Conservation (phyloP, 2,329 filamentous ascomycete genomes). For the Monilinia polystroma region DNA sequence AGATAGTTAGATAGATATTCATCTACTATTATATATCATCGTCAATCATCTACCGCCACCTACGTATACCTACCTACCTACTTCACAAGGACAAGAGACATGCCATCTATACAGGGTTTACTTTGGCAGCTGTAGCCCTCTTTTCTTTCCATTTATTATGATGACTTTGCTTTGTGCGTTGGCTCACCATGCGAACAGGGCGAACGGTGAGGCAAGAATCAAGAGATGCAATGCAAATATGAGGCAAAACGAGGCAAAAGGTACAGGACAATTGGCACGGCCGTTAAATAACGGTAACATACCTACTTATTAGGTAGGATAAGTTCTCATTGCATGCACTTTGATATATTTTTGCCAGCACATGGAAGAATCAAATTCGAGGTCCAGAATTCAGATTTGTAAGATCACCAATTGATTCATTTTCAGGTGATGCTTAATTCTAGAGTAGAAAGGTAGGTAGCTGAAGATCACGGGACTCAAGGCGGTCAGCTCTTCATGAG, state of each 20-base stretch:
- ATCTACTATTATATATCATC: neutral
- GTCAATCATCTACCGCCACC: neutral
- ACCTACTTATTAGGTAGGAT: neutral
- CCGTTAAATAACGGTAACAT: neutral
- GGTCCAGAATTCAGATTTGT: neutral
- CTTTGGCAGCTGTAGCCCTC: neutral
- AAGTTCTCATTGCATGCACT: neutral
- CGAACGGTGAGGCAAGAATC: constrained; percentile 18
- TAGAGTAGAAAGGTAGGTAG: too few relatives aligned
- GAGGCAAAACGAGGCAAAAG: constrained; percentile 10
- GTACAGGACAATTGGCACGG: neutral
- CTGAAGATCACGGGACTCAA: neutral
- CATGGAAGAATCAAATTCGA: neutral
- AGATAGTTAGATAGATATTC: neutral
- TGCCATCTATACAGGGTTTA: constrained; percentile 7
- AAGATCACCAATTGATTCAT: too few relatives aligned
- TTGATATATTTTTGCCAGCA: neutral
- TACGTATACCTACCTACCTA: neutral
- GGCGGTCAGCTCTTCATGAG: neutral
- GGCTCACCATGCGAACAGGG: constrained; percentile 19
- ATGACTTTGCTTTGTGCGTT: constrained; percentile 19
- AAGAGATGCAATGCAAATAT: constrained; percentile 1
- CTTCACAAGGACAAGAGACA: neutral
- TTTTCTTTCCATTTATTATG: too few relatives aligned
- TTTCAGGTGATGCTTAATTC: neutral